Evolutionary conservation across 176 grass and related monocot genomes (phyloP).

Genomic region (Hordeum marinum): DNA sequence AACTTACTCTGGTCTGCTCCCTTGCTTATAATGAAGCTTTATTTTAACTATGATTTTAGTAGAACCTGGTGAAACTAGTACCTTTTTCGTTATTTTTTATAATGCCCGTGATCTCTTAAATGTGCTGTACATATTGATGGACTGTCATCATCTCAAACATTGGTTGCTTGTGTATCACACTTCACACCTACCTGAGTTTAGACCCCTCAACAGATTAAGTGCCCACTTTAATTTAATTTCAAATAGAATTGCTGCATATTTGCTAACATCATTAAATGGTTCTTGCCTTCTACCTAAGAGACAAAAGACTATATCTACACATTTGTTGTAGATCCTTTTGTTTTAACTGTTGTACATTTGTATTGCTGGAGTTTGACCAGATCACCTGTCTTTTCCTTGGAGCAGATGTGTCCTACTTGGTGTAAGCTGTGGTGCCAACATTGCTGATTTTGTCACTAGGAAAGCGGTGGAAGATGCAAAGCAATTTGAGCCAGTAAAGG

Average conservation of each 20-base stretch:
- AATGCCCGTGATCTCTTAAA: neutral
- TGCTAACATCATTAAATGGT: neutral
- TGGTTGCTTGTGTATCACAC: neutral
- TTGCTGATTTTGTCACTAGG: conserved; percentile 78
- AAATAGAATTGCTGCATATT: neutral
- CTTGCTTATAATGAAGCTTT: neutral
- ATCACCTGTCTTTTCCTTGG: neutral
- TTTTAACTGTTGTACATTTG: neutral
- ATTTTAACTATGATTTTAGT: neutral
- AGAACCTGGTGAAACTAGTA: neutral
- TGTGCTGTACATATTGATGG: neutral
- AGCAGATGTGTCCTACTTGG: conserved; percentile 92
- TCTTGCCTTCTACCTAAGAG: neutral
- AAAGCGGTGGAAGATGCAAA: conserved; percentile 59
- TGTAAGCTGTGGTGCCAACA: conserved; percentile 83
- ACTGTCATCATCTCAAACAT: conserved; percentile 12
- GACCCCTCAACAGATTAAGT: neutral
- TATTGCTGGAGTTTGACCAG: conserved; percentile 8
- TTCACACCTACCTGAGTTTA: neutral
- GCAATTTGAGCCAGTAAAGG: conserved; percentile 65
- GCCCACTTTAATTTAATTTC: neutral
- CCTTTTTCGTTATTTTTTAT: neutral
- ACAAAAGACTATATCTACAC: neutral
- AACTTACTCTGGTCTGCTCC: neutral
- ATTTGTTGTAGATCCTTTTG: neutral